These are phyloP conservation scores for Grigorovia jiainica DNA, from an alignment of 805 yeast species.

Conservation along the genomic window DNA sequence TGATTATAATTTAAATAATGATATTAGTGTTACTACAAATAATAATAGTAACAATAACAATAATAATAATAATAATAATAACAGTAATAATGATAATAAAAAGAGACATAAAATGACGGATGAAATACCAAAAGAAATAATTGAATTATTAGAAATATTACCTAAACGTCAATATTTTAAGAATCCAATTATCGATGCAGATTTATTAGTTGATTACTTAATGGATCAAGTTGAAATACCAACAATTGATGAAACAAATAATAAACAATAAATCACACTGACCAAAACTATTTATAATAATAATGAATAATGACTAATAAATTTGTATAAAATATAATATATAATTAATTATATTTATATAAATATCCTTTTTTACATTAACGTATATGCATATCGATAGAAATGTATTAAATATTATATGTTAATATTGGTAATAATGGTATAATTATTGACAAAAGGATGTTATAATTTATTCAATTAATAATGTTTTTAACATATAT, in stretches of 20 bases:
- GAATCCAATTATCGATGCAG: constrained; percentile 24
- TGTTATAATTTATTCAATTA: too few relatives aligned
- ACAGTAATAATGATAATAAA: not conserved
- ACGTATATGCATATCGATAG: too few relatives aligned
- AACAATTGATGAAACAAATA: not conserved
- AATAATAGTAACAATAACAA: too few relatives aligned
- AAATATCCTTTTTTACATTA: too few relatives aligned
- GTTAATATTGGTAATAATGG: too few relatives aligned
- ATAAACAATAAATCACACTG: not conserved
- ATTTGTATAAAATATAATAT: too few relatives aligned
- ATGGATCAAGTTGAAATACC: constrained; percentile 26
- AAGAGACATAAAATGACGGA: constrained; percentile 10
- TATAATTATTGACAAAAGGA: too few relatives aligned
- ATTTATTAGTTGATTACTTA: constrained; percentile 20
- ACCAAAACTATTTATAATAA: not conserved
- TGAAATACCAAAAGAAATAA: constrained; percentile 20
- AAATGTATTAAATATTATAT: too few relatives aligned
- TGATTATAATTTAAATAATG: not conserved
- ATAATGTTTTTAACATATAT: too few relatives aligned
- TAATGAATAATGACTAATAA: too few relatives aligned
- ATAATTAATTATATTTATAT: too few relatives aligned
- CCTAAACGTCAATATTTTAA: constrained; percentile 30
- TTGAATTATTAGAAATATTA: constrained; percentile 20
- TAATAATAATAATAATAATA: not conserved
- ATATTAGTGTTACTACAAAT: not conserved